Evolutionary conservation across 768 basidiomycete genomes (phyloP), one percentile per base, ranked within the genome.

Genomic region (Auriscalpium microsporum): DNA sequence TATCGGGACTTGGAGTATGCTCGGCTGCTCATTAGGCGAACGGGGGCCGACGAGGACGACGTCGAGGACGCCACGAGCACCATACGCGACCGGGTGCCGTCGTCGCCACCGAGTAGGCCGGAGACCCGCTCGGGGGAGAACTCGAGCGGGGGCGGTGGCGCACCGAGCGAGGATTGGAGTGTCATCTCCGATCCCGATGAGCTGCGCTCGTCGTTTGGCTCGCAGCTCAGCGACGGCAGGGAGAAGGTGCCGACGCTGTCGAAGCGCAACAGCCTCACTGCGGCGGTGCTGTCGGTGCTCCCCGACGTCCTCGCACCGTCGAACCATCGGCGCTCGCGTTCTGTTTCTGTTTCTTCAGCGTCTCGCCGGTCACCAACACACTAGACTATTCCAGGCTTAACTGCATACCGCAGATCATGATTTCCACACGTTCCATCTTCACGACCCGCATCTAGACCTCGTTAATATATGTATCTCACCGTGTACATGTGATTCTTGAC

Each of bases 1-100:
- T 99, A 98, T 67, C 84, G 96, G 47, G 94, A 99, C 66, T 72
- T 98, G 54, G 95, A 98, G 58, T 97, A 97, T 68, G 92, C 95
- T 37, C 82, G 88, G 37, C 86, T 87, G 8, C 71, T 96, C 50
- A 83, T 97, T 61, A 94, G 92, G 67, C 80, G 78, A 35, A 65
- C 66, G 14, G 56, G 65, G 1, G 61, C 57, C 21, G 58, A 65
- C 34, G 45, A 59, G 5, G 53, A 58, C 35, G 73, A 67, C 28
- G 56, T 62, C 46, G 75, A 78, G 49, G 69, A 74, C 54, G 69
- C 69, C 1, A 28, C 28, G 28, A 28, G 28, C 28, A 65, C 63
- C 6, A 65, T 71, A 35, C 69, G 68, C 36, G 71, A 70, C 54
- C 53, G 53, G 7, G 28, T 40, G 8, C 35, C 50, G 21, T 60